These are phyloP conservation scores for Lyophyllum semitale DNA, from an alignment of 768 basidiomycete genomes.

Conservation along the genomic window DNA sequence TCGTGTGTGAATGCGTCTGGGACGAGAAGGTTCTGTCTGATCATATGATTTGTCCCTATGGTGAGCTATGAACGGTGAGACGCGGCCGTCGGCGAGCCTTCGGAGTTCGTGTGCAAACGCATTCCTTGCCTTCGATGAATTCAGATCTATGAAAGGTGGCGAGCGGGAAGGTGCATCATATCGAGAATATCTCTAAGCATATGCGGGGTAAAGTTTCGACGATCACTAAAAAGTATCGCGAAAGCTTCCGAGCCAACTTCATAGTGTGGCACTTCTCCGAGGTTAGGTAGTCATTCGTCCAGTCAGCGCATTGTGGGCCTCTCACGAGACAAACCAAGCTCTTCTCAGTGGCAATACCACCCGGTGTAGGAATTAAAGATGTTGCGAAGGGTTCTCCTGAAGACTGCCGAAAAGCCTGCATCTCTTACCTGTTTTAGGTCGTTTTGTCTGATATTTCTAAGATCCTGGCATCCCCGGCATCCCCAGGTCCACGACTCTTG, in stretches of 20 bases:
- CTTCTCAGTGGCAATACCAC: slow-evolving; percentile 15
- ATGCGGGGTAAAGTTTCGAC: neutral
- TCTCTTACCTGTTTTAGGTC: slow-evolving; percentile 17
- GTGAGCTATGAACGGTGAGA: neutral
- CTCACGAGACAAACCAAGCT: slow-evolving; percentile 18
- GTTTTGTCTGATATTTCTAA: slow-evolving; percentile 10
- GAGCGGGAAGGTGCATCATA: slow-evolving; percentile 4
- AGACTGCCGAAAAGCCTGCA: slow-evolving; percentile 17
- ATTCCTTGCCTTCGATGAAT: neutral
- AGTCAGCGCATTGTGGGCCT: neutral
- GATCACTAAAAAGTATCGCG: neutral
- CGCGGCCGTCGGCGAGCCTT: slow-evolving; percentile 11
- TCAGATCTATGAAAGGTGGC: slow-evolving; percentile 11
- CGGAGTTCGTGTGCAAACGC: neutral
- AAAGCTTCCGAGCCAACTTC: neutral
- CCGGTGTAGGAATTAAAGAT: slow-evolving; percentile 3
- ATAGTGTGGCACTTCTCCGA: slow-evolving; percentile 3
- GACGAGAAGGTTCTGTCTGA: slow-evolving; percentile 13
- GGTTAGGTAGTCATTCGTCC: slow-evolving; percentile 2
- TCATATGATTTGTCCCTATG: slow-evolving; percentile 15
- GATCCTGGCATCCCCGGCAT: slow-evolving; percentile 12
- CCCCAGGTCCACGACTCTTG: slow-evolving; percentile 4
- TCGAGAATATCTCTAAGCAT: neutral
- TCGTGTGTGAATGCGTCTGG: slow-evolving; percentile 10
- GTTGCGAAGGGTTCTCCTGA: neutral